These are phyloP conservation scores for Rostrohypoxylon terebratum DNA, from an alignment of 495 filamentous ascomycete genomes.

Conservation along the genomic window DNA sequence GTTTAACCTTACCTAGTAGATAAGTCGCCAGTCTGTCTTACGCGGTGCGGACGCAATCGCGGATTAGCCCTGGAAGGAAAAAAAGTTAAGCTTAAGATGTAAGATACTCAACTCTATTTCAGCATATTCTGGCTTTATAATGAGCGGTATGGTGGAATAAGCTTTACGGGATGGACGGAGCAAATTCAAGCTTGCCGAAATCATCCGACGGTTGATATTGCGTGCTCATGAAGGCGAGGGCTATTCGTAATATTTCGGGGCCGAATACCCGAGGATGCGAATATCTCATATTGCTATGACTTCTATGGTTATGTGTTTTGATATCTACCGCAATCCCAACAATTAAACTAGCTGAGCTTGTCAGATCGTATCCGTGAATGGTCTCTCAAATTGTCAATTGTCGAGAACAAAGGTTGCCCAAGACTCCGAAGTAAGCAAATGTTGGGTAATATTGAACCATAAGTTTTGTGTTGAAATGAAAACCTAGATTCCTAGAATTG, in stretches of 20 bases:
- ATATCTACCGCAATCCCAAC: not conserved
- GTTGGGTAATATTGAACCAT: not conserved
- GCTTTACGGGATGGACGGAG: not conserved
- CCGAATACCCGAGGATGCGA: not conserved
- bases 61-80: no score
- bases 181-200: not conserved
- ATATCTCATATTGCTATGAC: not conserved
- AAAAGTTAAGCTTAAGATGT: not conserved
- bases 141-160: not conserved
- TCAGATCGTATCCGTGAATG: not conserved
- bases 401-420: not conserved
- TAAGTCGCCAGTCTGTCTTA: not conserved
- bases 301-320: not conserved
- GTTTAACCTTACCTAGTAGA: not conserved
- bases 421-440: not conserved
- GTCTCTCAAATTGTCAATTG: not conserved
- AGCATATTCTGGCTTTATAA: not conserved
- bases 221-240: not conserved
- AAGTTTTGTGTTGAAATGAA: no score
- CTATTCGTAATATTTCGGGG: not conserved
- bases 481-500: no score
- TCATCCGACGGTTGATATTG: not conserved
- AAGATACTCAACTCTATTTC: conserved; percentile 4
- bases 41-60: not conserved
- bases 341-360: not conserved